Evolutionary conservation across 441 rosid genomes (phyloP), one percentile per base, ranked within the genome.

Genomic region (Isatis lusitanica): DNA sequence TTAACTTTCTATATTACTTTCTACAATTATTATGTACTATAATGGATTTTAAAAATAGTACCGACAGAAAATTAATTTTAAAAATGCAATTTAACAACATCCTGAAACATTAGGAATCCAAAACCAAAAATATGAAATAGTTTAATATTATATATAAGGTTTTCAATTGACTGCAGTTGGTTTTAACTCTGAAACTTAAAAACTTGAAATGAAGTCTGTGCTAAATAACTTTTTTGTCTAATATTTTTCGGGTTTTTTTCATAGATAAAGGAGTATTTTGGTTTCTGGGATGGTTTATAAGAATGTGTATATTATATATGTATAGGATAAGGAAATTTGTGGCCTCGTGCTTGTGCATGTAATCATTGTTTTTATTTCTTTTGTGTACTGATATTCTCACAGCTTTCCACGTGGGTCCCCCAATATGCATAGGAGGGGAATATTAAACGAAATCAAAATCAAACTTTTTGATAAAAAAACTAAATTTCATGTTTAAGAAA

Each of bases 281-380:
- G 4, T 26, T 26, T 26, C 28, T 3, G 17, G 36, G 31, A 66
- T 47, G 61, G 33, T 66, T 42, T 52, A 68, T 43, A 43, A 0
- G 42, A 58, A 68, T 61, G 64, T 68, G 65, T 61, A 66, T 66
- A 74, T 50, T 18, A 46, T 15, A 16, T 7, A 17, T 7, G 30
- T 31, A 43, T 56, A 69, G 67, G 75, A 76, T 64, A 70, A 70
- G 66, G 47, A 76, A 70, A 57, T 18, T 39, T 57, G 39, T 50
- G 66, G 74, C 48, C 71, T 76, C 75, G 80, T 76, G 80, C 71
- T 76, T 76, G 76, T 76, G 80, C 75, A 71, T 70, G 76, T 76
- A 76, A 70, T 76, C 80, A 76, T 71, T 76, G 48, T 48, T 76
- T 70, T 12, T 11, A 28, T 39, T 47, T 76, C 42, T 70, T 70